phyloP scores from a whole-genome alignment of 441 rosid species.

The Viola pubescens region DNA sequence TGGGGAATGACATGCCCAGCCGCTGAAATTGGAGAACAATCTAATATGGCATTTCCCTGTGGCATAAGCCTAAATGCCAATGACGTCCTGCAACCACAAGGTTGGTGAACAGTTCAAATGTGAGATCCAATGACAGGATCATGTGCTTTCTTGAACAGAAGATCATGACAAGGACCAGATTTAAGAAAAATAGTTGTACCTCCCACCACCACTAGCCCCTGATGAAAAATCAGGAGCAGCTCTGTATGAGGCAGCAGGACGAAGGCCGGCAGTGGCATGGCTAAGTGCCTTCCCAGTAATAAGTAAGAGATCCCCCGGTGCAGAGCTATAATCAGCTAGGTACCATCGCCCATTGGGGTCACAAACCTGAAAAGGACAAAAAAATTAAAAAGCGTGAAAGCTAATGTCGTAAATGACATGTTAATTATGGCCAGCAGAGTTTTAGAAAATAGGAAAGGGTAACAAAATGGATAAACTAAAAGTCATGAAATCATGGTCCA shows the following conservation, averaged over 20 bases:
- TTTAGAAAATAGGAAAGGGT: no score
- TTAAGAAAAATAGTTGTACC: constrained; percentile 33
- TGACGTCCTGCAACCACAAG: constrained; percentile 54
- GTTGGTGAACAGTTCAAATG: constrained; percentile 4
- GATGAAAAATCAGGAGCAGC: constrained; percentile 45
- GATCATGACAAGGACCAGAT: constrained; percentile 9
- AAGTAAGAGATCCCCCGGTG: constrained; percentile 70
- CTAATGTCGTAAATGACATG: neutral
- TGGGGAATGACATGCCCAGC: constrained; percentile 94
- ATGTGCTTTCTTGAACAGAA: constrained; percentile 8
- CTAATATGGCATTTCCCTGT: constrained; percentile 83
- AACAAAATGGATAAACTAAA: no score
- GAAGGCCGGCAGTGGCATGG: constrained; percentile 93
- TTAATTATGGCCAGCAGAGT: no score
- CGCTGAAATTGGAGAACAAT: constrained; percentile 85
- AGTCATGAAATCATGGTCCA: no score
- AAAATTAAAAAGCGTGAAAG: neutral
- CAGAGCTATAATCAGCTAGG: constrained; percentile 69
- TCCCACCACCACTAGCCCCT: constrained; percentile 52
- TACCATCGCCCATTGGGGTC: constrained; percentile 95
- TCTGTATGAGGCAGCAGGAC: constrained; percentile 73
- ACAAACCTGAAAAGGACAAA: constrained; percentile 55
- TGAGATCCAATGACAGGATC: constrained; percentile 16
- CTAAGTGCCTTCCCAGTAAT: constrained; percentile 95
- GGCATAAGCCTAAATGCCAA: constrained; percentile 92